Evolutionary conservation across 2,329 filamentous ascomycete species (phyloP).

Genomic region (Penicillium sp.): DNA sequence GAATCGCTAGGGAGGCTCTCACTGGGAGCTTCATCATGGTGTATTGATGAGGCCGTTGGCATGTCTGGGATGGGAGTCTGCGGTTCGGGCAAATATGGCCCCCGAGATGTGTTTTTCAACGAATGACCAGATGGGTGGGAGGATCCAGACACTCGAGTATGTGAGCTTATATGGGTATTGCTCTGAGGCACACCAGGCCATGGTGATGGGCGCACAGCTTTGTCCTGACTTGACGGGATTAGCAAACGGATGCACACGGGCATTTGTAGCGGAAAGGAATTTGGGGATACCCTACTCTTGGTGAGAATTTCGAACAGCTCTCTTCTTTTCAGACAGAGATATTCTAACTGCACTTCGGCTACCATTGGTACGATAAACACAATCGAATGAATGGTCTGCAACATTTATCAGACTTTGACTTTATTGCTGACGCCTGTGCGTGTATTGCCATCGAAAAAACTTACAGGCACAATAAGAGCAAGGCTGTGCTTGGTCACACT

Average conservation of each 20-base stretch:
- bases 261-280: not conserved
- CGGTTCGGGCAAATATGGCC: not conserved
- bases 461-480: conserved; percentile 3
- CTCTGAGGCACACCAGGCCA: not conserved
- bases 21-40: not conserved
- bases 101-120: not conserved
- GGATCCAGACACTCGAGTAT: not conserved
- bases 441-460: not conserved
- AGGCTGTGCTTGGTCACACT: conserved; percentile 1
- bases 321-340: not conserved
- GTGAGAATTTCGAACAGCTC: not conserved
- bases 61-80: not conserved
- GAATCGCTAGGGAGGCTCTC: not conserved
- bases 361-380: not conserved
- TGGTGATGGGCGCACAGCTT: not conserved
- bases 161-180: not conserved
- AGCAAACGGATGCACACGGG: not conserved
- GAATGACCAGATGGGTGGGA: not conserved
- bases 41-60: not conserved
- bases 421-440: not conserved
- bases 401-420: not conserved
- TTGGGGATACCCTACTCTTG: not conserved
- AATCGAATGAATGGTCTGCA: not conserved
- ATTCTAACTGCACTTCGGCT: not conserved
- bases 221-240: not conserved